A percentile compares a stretch with the other conserved stretches of the same genome.
These are phyloP conservation scores for Trametes elegans DNA, from an alignment of 768 basidiomycete genomes.

Conservation along the genomic window DNA sequence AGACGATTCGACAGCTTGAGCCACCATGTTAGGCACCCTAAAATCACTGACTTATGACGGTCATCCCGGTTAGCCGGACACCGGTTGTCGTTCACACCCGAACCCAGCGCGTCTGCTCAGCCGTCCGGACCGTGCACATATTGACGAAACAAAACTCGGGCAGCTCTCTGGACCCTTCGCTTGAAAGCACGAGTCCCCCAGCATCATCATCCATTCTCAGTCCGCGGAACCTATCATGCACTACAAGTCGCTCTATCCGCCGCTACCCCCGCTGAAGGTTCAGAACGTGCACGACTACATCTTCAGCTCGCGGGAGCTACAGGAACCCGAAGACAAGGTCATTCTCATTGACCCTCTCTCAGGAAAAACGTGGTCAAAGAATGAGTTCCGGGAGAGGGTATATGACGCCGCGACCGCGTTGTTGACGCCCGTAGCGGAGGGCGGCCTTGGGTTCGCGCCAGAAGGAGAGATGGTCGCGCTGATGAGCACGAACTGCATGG, in stretches of 20 bases:
- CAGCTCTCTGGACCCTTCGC: no score
- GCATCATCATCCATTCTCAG: no score
- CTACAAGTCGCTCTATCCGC: slow-evolving; percentile 56
- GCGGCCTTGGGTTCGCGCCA: slow-evolving; percentile 54
- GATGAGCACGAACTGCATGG: slow-evolving; percentile 66
- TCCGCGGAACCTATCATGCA: no score
- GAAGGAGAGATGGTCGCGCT: slow-evolving; percentile 67
- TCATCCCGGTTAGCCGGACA: no score
- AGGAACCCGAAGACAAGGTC: slow-evolving; percentile 40
- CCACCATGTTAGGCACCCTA: no score
- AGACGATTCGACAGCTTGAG: no score
- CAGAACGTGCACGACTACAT: slow-evolving; percentile 55
- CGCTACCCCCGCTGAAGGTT: slow-evolving; percentile 46
- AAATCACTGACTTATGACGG: no score
- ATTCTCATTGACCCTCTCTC: slow-evolving; percentile 56
- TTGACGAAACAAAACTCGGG: no score
- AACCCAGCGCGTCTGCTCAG: no score
- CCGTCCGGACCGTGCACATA: no score
- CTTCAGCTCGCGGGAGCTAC: slow-evolving; percentile 49
- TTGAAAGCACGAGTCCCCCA: no score
- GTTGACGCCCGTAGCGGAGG: slow-evolving; percentile 35
- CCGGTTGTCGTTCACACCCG: no score
- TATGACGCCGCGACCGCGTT: slow-evolving; percentile 58
- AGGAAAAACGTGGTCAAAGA: slow-evolving; percentile 43
- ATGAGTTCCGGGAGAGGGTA: slow-evolving; percentile 50